Evolutionary conservation across 805 yeast genomes (phyloP).

Genomic region (Geotrichum ghanense): DNA sequence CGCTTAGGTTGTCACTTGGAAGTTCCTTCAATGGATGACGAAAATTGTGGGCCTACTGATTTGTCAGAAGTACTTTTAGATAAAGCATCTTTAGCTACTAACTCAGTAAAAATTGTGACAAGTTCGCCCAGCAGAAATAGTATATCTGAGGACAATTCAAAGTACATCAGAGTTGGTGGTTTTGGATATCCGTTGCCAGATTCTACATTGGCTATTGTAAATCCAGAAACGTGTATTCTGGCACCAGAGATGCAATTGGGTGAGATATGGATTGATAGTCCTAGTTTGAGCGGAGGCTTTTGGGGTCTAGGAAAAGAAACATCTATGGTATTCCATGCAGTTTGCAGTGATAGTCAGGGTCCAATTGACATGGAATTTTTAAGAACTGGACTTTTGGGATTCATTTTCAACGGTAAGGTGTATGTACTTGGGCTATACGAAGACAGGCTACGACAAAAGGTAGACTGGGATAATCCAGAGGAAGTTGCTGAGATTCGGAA

Average conservation of each 20-base stretch:
- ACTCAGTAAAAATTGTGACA: conserved; percentile 56
- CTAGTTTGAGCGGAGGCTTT: conserved; percentile 81
- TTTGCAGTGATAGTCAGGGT: conserved; percentile 64
- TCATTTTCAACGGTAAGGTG: conserved; percentile 74
- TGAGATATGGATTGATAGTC: conserved; percentile 96
- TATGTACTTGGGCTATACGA: conserved; percentile 85
- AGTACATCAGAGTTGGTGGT: conserved; percentile 65
- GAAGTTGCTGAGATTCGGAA: neutral
- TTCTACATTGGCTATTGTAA: conserved; percentile 85
- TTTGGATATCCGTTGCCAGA: conserved; percentile 94
- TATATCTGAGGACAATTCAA: conserved; percentile 29
- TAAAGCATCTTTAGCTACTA: conserved; percentile 59
- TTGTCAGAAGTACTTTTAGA: conserved; percentile 62
- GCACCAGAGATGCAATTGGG: conserved; percentile 76
- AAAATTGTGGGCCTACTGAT: conserved; percentile 29
- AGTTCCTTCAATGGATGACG: conserved; percentile 31
- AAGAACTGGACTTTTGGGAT: conserved; percentile 86
- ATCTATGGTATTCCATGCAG: conserved; percentile 67
- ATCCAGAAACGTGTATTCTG: conserved; percentile 76
- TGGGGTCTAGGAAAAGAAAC: conserved; percentile 65
- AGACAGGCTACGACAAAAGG: conserved; percentile 69
- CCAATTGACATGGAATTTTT: conserved; percentile 65
- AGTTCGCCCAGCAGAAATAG: conserved; percentile 34
- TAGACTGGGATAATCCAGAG: conserved; percentile 10
- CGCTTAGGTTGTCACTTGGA: conserved; percentile 37